Evolutionary conservation across 1,284 basidiomycete species (phyloP), one percentile per base, ranked within the genome.

Genomic region (Ustilago hordei): DNA sequence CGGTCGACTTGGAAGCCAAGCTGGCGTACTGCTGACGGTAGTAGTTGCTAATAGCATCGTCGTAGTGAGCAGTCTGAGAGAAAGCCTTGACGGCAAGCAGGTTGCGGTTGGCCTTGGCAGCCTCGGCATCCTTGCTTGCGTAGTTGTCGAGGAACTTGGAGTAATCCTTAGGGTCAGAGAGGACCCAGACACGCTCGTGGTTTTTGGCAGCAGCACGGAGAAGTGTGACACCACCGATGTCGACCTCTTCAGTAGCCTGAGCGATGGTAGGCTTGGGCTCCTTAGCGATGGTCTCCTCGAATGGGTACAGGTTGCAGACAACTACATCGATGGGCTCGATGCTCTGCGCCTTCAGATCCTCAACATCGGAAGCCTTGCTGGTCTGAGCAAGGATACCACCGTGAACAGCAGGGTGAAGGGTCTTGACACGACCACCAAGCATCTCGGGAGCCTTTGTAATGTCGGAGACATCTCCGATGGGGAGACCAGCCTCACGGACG

Each of bases 371-470:
- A n/a, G 78, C 53, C 68, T 84, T 82, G 55, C 65, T 47, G n/a
- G 78, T 80, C 69, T 84, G 84, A 23, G 84, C 84, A 17, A 85
- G 78, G 57, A 85, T 85, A 53, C 95, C 97, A 85, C 97, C 97
- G 86, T 99, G 97, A 31, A 99, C 94, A 23, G 93, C 95, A 58
- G 97, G 97, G 86, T 99, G 97, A n/a, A 99, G 91, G 6, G 97
- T 99, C 89, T 99, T 99, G 77, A 99, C 97, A 75, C 97, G 90
- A 50, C 97, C 97, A 63, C 96, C 95, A 15, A 99, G 90, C 95
- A 99, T 99, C 87, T 99, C 97, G n/a, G 96, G 97, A 1, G 95
- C 95, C 85, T 96, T 96, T 59, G 97, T 99, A 87, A 99, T 93
- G 84, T 95, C 93, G 23, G 95, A 95, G 53, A 99, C 95, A 90